phyloP scores from a whole-genome alignment of 352 stramenopile genomes.

The Phytophthora aleatoria region DNA sequence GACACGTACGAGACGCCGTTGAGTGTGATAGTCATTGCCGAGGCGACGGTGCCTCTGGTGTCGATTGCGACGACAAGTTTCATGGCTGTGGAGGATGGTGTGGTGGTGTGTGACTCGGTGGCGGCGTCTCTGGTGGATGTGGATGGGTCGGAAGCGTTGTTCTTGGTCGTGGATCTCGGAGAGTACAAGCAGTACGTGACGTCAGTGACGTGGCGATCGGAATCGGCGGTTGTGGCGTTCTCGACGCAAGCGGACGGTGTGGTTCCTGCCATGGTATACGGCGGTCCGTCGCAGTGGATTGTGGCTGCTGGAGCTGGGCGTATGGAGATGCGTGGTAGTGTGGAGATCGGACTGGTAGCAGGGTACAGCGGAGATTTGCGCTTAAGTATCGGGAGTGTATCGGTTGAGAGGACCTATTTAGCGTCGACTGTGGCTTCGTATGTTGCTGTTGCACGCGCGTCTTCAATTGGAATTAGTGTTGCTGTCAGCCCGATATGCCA shows the following conservation, averaged over 20 bases:
- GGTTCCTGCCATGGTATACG: conserved; percentile 14
- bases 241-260: conserved; percentile 14
- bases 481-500: conserved; percentile 34
- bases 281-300: conserved; percentile 5
- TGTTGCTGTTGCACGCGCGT: neutral
- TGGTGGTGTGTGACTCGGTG: conserved; percentile 28
- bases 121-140: conserved; percentile 38
- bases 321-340: conserved; percentile 25
- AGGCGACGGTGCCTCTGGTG: conserved; percentile 33
- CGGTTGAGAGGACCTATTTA: conserved; percentile 13
- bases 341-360: conserved; percentile 27
- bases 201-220: conserved; percentile 23
- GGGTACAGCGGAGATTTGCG: conserved; percentile 30
- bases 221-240: conserved; percentile 14
- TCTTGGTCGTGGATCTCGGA: conserved; percentile 36
- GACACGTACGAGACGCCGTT: conserved; percentile 22
- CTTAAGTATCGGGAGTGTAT: conserved; percentile 17
- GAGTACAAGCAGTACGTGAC: conserved; percentile 19
- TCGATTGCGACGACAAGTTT: conserved; percentile 12
- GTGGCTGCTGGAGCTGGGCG: conserved; percentile 9
- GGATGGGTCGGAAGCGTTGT: conserved; percentile 43
- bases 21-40: conserved; percentile 20
- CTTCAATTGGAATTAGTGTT: conserved; percentile 1
- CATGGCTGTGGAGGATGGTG: conserved; percentile 32
- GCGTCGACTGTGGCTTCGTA: neutral